Percentiles rank a stretch among this genome's conserved stretches.
Conservation (phyloP, 768 basidiomycete species). For the Phylloporus rhodoxanthus region DNA sequence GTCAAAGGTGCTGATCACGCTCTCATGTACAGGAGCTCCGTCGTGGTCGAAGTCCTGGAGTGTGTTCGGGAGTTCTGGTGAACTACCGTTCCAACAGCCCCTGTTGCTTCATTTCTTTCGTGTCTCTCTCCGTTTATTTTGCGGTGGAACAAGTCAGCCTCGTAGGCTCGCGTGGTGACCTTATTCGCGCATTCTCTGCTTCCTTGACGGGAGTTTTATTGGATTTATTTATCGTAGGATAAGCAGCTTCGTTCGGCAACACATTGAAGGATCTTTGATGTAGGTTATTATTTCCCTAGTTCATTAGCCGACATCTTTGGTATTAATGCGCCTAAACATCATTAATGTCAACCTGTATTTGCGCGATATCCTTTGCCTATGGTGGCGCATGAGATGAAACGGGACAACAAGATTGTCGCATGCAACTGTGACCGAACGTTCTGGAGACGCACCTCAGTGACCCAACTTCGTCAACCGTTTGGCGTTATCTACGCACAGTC, state of each 20-base stretch:
- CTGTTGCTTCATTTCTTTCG: slow-evolving; percentile 17
- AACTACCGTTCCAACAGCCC: slow-evolving; percentile 11
- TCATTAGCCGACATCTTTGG: slow-evolving; percentile 15
- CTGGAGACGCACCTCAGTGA: no score
- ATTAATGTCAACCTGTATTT: slow-evolving; percentile 28
- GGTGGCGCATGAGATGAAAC: no score
- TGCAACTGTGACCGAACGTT: no score
- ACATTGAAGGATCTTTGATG: slow-evolving; percentile 27
- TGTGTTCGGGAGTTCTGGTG: slow-evolving; percentile 54
- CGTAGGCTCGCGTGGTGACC: slow-evolving; percentile 2
- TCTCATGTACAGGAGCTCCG: slow-evolving; percentile 85
- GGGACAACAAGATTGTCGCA: no score
- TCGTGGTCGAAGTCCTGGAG: slow-evolving; percentile 83
- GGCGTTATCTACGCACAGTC: no score
- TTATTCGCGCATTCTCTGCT: slow-evolving; percentile 3
- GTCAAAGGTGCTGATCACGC: slow-evolving; percentile 88
- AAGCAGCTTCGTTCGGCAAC: slow-evolving; percentile 12
- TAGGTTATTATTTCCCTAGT: slow-evolving; percentile 24
- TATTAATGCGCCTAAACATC: slow-evolving; percentile 32
- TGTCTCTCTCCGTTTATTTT: slow-evolving; percentile 6
- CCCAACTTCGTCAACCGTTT: no score
- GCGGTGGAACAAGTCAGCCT: slow-evolving; percentile 14
- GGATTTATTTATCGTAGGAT: slow-evolving; percentile 18
- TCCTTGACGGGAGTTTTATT: slow-evolving; percentile 8
- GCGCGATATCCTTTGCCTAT: no score